Evolutionary conservation across 345 rosid genomes (phyloP).

Genomic region (Jatropha curcas): DNA sequence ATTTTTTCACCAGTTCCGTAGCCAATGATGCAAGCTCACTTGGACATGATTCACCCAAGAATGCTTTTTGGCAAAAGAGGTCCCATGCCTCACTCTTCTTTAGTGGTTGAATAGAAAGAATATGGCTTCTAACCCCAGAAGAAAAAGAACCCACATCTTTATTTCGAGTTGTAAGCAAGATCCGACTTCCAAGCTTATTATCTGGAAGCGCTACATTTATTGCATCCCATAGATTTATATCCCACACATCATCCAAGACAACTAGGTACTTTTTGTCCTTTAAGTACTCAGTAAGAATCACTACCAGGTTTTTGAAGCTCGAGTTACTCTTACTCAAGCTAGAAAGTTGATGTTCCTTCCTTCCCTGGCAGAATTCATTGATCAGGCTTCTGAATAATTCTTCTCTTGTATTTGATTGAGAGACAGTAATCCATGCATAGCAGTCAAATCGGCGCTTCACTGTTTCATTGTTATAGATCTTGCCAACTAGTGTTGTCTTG

Average conservation of each 20-base stretch:
- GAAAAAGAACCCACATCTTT: constrained; percentile 3
- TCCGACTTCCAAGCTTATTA: constrained; percentile 15
- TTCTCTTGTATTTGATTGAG: constrained; percentile 2
- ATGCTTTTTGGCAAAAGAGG: constrained; percentile 24
- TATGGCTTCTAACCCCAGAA: constrained; percentile 1
- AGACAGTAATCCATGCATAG: constrained; percentile 41
- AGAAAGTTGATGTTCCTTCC: constrained; percentile 21
- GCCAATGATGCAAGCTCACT: constrained; percentile 8
- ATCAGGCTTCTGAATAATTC: constrained; percentile 29
- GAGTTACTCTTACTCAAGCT: constrained; percentile 7
- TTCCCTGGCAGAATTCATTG: constrained; percentile 32
- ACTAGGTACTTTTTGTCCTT: neutral
- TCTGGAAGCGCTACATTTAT: constrained; percentile 19
- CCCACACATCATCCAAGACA: constrained; percentile 22
- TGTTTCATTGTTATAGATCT: constrained; percentile 23
- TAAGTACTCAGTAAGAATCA: constrained; percentile 7
- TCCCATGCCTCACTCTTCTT: constrained; percentile 19
- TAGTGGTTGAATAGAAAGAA: constrained; percentile 9
- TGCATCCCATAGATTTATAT: neutral
- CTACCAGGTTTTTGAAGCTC: neutral
- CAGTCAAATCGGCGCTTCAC: constrained; percentile 33
- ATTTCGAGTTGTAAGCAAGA: constrained; percentile 24
- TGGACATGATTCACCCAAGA: constrained; percentile 6
- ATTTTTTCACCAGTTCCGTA: constrained; percentile 12
- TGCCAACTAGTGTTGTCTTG: constrained; percentile 35